phyloP scores from a whole-genome alignment of 805 yeast species.

The Torulaspora maleeae region DNA sequence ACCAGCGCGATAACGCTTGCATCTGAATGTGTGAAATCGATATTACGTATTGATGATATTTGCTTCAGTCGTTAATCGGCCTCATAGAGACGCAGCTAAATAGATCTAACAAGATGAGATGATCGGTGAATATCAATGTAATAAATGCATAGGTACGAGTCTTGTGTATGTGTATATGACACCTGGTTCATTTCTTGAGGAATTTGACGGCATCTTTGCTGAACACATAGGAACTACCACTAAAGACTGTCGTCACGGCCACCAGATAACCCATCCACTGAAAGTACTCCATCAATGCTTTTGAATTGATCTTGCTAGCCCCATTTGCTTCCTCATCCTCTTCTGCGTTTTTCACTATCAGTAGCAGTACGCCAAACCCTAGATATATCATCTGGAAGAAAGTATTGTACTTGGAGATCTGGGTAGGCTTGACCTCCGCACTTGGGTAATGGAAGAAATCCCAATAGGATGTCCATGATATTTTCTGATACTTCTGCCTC shows the following conservation, averaged over 20 bases:
- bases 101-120: background rate
- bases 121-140: slow-evolving; percentile 2
- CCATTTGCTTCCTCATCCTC: slow-evolving; percentile 10
- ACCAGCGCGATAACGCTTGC: slow-evolving; percentile 93
- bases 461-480: slow-evolving; percentile 63
- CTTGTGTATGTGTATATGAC: background rate
- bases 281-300: slow-evolving; percentile 20
- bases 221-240: slow-evolving; percentile 75
- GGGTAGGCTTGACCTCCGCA: slow-evolving; percentile 84
- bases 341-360: slow-evolving; percentile 16
- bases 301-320: background rate
- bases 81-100: background rate
- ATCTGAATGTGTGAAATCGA: slow-evolving; percentile 93
- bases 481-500: slow-evolving; percentile 18
- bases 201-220: slow-evolving; percentile 64
- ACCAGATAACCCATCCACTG: slow-evolving; percentile 49
- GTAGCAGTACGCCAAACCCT: slow-evolving; percentile 51
- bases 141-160: slow-evolving; percentile 3
- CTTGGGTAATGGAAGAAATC: slow-evolving; percentile 70
- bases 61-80: slow-evolving; percentile 71
- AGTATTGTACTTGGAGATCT: slow-evolving; percentile 83
- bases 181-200: slow-evolving; percentile 24
- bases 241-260: slow-evolving; percentile 65
- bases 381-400: slow-evolving; percentile 88
- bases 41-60: slow-evolving; percentile 94